Base-by-base conservation (phyloP, 2,329 filamentous ascomycete species). In the Colletotrichum sansevieriae region DNA sequence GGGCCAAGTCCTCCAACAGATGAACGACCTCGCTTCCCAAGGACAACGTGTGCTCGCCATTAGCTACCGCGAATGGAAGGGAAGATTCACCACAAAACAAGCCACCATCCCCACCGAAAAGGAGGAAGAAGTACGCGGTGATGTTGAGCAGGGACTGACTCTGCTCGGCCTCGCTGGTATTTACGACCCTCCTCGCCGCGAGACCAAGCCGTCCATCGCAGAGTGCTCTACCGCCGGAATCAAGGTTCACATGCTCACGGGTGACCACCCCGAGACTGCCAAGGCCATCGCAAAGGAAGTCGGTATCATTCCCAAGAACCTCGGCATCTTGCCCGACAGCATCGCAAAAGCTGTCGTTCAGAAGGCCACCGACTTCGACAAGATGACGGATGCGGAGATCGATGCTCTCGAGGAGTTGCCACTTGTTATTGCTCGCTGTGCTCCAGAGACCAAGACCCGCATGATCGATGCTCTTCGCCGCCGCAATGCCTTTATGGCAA, bases 391-490 rank as follows among this genome's bases (percentile, higher is more conserved):
- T 54, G 88, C 84, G 0, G 88, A 96, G 77, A 92, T 97, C 63
- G 93, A 97, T 72, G 83, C 85, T 0, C 82, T 97, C 15, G 90
- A 91, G 4, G 88, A 93, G 46, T 82, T 97, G 2, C 93, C 93
- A 2, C 83, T 95, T 1, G 94, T 97, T 9, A 91, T 97, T 69
- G 93, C 94, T 43, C 90, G 94, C 43, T 97, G 93, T 76, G 92
- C 92, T 1, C 94, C 94, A 0, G 89, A 92, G 68, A 97, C 94
- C 44, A 97, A 97, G 81, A 93, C 94, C 4, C 90, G 93, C 68
- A 97, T 97, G 93, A 95, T 97, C 59, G 92, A 95, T 73, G 93
- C 94, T 6, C 87, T 97, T 15, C 92, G 95, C 72, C 89, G 94
- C 15, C 90, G 93, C 46, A 85, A 87, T 22, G 87, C 87, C 20